Conservation (phyloP, 2,329 filamentous ascomycete genomes). For the Helotiales sp. region DNA sequence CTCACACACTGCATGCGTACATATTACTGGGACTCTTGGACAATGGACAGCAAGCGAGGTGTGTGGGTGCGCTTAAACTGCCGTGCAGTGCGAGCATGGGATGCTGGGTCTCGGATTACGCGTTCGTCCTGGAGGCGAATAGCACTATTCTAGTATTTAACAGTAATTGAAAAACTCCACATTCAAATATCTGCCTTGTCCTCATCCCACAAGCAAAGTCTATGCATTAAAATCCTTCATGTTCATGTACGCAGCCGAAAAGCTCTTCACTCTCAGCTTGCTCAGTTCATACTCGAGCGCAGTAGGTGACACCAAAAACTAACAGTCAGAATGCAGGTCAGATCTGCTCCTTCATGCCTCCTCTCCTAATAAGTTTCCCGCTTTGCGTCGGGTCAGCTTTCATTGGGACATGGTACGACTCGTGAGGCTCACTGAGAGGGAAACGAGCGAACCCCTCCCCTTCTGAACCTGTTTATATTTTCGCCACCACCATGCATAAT, state of each 20-base stretch:
- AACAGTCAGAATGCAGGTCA: slow-evolving; percentile 3
- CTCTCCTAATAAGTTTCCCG: background rate
- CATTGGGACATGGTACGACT: background rate
- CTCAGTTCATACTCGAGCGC: background rate
- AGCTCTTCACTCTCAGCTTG: background rate
- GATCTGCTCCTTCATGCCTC: background rate
- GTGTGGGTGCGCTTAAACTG: slow-evolving; percentile 29
- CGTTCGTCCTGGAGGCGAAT: slow-evolving; percentile 22
- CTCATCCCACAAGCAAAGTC: background rate
- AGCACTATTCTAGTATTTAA: slow-evolving; percentile 31
- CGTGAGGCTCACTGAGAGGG: background rate
- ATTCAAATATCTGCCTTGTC: background rate
- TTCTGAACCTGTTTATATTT: background rate
- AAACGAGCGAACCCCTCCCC: background rate
- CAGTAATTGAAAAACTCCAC: slow-evolving; percentile 29
- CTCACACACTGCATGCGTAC: slow-evolving; percentile 25
- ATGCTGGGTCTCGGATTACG: slow-evolving; percentile 31
- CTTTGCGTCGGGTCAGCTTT: background rate
- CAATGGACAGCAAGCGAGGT: slow-evolving; percentile 1
- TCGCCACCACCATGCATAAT: background rate
- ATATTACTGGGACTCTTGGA: background rate
- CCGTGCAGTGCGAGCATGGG: slow-evolving; percentile 32
- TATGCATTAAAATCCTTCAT: background rate
- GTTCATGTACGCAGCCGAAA: background rate
- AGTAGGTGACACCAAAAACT: background rate